Evolutionary conservation across 805 yeast genomes (phyloP), one percentile per base, ranked within the genome.

Genomic region (Metschnikowia picachoensis): DNA sequence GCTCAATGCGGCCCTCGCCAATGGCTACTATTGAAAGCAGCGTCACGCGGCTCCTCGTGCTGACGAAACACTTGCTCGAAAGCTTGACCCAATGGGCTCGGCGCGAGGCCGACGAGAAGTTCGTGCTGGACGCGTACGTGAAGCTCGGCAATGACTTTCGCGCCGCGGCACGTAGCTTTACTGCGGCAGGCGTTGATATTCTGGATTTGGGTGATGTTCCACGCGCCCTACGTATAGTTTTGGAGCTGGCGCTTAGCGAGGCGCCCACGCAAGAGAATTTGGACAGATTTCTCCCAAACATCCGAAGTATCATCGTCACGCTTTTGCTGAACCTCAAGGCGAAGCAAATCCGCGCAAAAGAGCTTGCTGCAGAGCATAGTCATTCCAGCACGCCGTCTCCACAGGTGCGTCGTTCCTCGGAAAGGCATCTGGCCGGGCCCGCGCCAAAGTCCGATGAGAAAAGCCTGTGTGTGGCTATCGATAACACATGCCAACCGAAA

Each of bases 131-230:
- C 57, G 86, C 90, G 3, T 94, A 89, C 62, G 99, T 94, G 13
- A 84, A 81, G 53, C 76, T 94, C 28, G 99, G 99, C 0, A 94
- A 91, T 60, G 97, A 92, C 64, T 94, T 90, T 72, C 83, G 92
- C 55, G 80, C 87, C 3, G 87, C 95, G 0, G 82, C 91, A 17
- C 77, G 88, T 49, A 87, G 95, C 3, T 91, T 92, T 62, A 69
- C 82, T 5, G 76, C 75, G 46, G 84, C 88, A 3, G 95, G 95
- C 0, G 81, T 94, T 4, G 91, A 86, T 53, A 84, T 85, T 13
- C 71, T 83, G 11, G 96, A 89, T 60, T 69, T 94, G 27, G 94
- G 96, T 1, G 96, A 92, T 59, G 96, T 94, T 1, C 98, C 99
- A 0, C 83, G 78, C 48, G 80, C 84, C 12, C 69, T 94, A 31